Base-by-base conservation (phyloP, 768 basidiomycete species). In the Tylopilus rubrobrunneus region DNA sequence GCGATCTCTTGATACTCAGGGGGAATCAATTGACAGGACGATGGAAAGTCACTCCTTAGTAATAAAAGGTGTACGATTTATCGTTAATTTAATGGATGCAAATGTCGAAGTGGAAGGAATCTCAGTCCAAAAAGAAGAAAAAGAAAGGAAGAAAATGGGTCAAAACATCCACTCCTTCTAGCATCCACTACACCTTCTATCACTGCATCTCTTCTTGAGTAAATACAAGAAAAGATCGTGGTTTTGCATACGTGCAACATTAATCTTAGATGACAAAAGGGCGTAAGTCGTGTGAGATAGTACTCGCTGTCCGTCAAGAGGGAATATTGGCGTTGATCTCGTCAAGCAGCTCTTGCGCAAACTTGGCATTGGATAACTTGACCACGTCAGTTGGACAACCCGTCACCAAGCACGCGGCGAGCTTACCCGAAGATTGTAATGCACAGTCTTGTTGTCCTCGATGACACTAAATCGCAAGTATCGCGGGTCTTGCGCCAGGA, bases 1-100 rank as follows among this genome's bases (percentile, higher is more conserved):
- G 86, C 55, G 95, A 98, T 67, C 69, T 97, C 66, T 63, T 96
- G 45, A 78, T 98, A 29, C 79, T 98, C 33, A 73, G 95, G 51
- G 87, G 81, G 25, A 97, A 97, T 65, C 84, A 91, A 62, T 62
- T 86, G 29, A 65, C 87, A 15, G 91, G 93, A 36, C 73, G 89
- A 66, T 97, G 95, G 90, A 81, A 72, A 57, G 70, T 69, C 55
- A 45, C 57, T 51, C 60, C 62, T 36, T 61, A 43, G 52, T 49
- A 51, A 52, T 52, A 56, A 59, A 45, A 56, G 41, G 33, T 61
- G 63, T 67, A 68, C 51, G 40, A 66, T 59, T 60, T 64, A 64
- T 58, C 42, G 46, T 55, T 55, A 63, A 60, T 56, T 64, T 68
- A 66, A 59, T 66, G 56, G 51, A 56, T 58, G 56, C 52, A 46